Base-by-base conservation (phyloP, 2,329 filamentous ascomycete genomes). In the Talaromyces sp. region DNA sequence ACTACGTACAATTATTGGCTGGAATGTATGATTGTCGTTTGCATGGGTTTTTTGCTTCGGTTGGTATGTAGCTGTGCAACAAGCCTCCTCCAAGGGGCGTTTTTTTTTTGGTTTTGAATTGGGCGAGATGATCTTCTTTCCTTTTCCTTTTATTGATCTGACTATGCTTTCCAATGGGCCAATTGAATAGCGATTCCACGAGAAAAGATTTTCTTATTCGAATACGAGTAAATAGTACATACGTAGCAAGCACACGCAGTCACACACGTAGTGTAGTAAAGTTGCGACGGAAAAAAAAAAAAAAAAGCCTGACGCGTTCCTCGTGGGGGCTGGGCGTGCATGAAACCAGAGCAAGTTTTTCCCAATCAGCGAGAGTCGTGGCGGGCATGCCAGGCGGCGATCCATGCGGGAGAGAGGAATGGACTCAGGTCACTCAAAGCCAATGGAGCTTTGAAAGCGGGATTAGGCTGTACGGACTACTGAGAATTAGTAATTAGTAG, bases 311-410 rank as follows among this genome's bases (percentile, higher is more conserved):
- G 19, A 52, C 48, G 48, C 48, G 54, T 56, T 56, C 54, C 31
- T 56, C 38, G 54, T 48, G 54, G 54, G 54, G 54, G 54, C 54
- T 56, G 54, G 54, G 24, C 27, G 14, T 52, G 27, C 17, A 26
- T 27, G 24, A 52, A 52, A 29, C 48, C 48, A 52, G 43, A 19
- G 1, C 9, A 17, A 8, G 6, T 29, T 29, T 29, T 29, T 8
- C 21, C 38, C 41, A 43, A 43, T 43, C 41, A 43, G 17, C n/a
- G 5, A 21, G 35, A n/a, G 35, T 7, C 11, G 32, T 35, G 32
- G 32, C 32, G 32, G 12, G 43, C 43, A 46, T 46, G 43, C 41
- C 41, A 21, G 43, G 17, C 12, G 14, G n/a, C 38, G 38, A 19
- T 43, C 38, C n/a, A 24, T 24, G 43, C 43, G 19, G 32, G 31